These are phyloP conservation scores for Starmerella floricola DNA, from an alignment of 805 yeast species.

Conservation along the genomic window DNA sequence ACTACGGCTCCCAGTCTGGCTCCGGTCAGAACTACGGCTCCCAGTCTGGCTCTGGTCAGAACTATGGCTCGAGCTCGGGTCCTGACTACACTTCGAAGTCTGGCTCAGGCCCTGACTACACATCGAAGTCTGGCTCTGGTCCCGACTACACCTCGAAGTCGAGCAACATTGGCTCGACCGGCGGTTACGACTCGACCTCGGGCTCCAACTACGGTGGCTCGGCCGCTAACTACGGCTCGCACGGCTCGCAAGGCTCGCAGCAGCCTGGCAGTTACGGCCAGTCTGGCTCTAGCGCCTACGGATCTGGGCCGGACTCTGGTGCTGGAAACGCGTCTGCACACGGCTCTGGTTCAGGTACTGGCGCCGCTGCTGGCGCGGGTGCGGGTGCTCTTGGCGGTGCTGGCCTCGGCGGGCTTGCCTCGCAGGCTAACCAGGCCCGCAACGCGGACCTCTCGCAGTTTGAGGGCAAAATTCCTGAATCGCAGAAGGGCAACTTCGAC, in stretches of 20 bases:
- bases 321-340: too few relatives aligned
- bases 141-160: neutral
- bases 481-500: constrained; percentile 9
- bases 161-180: neutral
- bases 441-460: constrained; percentile 1
- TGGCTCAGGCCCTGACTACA: constrained; percentile 1
- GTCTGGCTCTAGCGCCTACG: constrained; percentile 18
- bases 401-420: constrained; percentile 12
- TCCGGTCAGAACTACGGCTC: constrained; percentile 1
- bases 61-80: constrained; percentile 1
- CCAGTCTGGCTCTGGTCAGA: neutral
- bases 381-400: constrained; percentile 10
- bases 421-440: neutral
- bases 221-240: neutral
- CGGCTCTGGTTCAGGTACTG: constrained; percentile 7
- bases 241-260: neutral
- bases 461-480: constrained; percentile 3
- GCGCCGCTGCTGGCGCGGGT: constrained; percentile 17
- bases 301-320: constrained; percentile 11
- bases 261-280: neutral
- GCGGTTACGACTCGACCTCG: constrained; percentile 1
- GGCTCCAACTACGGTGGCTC: neutral
- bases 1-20: constrained; percentile 1
- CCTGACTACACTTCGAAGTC: neutral
- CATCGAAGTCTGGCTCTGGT: neutral